Conservation (phyloP, 352 stramenopile species). For the Pythium phragmiticola region DNA sequence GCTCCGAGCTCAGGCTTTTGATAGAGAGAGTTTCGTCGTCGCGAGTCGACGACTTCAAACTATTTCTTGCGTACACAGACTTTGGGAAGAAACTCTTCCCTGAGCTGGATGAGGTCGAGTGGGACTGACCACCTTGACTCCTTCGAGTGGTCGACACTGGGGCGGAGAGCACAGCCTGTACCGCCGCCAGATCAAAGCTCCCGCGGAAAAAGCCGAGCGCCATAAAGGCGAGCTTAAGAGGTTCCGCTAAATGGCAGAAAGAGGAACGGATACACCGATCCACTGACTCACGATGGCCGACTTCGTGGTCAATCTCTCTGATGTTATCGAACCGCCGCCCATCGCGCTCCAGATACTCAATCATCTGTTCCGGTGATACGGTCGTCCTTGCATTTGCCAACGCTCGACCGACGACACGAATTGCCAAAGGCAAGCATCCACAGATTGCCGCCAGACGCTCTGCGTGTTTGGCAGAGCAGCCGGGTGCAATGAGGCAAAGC, state of each 20-base stretch:
- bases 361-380: constrained; percentile 76
- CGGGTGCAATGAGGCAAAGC: constrained; percentile 59
- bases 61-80: constrained; percentile 46
- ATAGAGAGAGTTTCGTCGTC: constrained; percentile 60
- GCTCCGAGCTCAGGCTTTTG: constrained; percentile 59
- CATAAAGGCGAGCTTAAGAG: constrained; percentile 78
- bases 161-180: constrained; percentile 65
- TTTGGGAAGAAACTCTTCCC: constrained; percentile 39
- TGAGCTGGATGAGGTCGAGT: constrained; percentile 27
- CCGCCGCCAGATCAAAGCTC: constrained; percentile 70
- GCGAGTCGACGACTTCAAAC: constrained; percentile 11
- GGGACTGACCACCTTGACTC: constrained; percentile 11
- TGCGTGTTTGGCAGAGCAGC: constrained; percentile 59
- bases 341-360: constrained; percentile 73
- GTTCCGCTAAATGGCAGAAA: constrained; percentile 72
- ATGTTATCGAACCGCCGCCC: constrained; percentile 74
- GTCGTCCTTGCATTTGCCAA: constrained; percentile 75
- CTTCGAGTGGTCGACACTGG: constrained; percentile 28
- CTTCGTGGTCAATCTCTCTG: constrained; percentile 69
- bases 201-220: constrained; percentile 80
- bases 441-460: constrained; percentile 70
- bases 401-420: constrained; percentile 72
- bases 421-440: constrained; percentile 76
- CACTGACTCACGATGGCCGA: constrained; percentile 73
- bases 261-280: constrained; percentile 82